These are phyloP conservation scores for Hericium coralloides DNA, from an alignment of 768 basidiomycete genomes.

Conservation along the genomic window DNA sequence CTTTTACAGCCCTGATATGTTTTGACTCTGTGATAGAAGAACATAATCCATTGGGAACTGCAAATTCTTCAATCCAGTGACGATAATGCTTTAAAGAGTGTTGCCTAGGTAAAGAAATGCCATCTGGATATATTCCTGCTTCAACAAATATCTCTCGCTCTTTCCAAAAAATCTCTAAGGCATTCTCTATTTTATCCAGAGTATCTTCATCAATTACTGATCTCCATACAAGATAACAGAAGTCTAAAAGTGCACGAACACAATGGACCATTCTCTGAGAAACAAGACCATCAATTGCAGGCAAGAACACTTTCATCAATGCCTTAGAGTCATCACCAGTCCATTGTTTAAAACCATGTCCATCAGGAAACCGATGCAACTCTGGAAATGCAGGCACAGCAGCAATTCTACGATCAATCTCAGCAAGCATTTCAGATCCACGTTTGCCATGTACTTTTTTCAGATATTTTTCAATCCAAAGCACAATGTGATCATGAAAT, in stretches of 20 bases:
- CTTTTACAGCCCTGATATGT: slow-evolving; percentile 16
- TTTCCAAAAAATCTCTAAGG: not conserved
- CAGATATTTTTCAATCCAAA: too few species aligned
- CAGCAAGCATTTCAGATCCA: too few species aligned
- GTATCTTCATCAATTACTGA: not conserved
- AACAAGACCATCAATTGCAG: too few species aligned
- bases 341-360: too few species aligned
- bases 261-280: too few species aligned
- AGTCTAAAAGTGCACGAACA: slow-evolving; percentile 4
- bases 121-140: slow-evolving; percentile 2
- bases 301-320: too few species aligned
- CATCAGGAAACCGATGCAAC: too few species aligned
- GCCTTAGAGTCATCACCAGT: too few species aligned
- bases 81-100: slow-evolving; percentile 11
- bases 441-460: too few species aligned
- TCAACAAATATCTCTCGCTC: slow-evolving; percentile 1
- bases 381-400: too few species aligned
- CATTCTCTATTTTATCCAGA: not conserved
- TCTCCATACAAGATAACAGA: slow-evolving; percentile 13
- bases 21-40: slow-evolving; percentile 17
- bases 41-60: slow-evolving; percentile 15
- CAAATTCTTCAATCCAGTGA: slow-evolving; percentile 5
- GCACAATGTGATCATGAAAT: too few species aligned
- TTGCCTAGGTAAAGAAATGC: slow-evolving; percentile 12
- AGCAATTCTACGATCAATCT: too few species aligned